phyloP scores from a whole-genome alignment of 129 eudicot genomes.

The Artemisia tridentata region DNA sequence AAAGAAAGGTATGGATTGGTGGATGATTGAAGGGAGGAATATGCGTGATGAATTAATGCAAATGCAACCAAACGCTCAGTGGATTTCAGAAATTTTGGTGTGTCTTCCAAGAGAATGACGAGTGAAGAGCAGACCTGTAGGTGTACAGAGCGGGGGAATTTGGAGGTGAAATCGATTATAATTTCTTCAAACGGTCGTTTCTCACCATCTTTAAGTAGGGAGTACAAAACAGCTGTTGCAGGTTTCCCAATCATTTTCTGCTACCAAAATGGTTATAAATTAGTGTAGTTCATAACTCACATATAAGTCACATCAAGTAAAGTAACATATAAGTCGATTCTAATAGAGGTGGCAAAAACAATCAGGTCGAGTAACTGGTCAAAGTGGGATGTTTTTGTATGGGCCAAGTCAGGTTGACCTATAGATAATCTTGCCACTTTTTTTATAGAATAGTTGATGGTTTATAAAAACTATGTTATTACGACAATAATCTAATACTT shows the following conservation, averaged over 20 bases:
- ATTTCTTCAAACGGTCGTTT: slow-evolving; percentile 62
- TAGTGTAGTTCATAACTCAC: background rate
- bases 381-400: too few species aligned
- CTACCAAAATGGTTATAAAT: background rate
- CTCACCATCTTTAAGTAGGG: slow-evolving; percentile 65
- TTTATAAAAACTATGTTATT: too few species aligned
- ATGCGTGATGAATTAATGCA: slow-evolving; percentile 71
- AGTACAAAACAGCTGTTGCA: slow-evolving; percentile 32
- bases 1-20: slow-evolving; percentile 66
- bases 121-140: slow-evolving; percentile 61
- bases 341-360: too few species aligned
- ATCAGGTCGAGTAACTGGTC: too few species aligned
- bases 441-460: too few species aligned
- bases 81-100: slow-evolving; percentile 52
- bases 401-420: too few species aligned
- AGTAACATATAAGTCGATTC: background rate
- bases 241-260: slow-evolving; percentile 37
- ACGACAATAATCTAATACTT: too few species aligned
- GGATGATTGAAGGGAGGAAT: slow-evolving; percentile 63
- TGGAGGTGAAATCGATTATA: slow-evolving; percentile 48
- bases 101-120: slow-evolving; percentile 67
- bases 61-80: slow-evolving; percentile 78
- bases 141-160: slow-evolving; percentile 45
- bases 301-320: background rate
- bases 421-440: too few species aligned